Evolutionary conservation across 169 alveolate species (phyloP), one percentile per base, ranked within the genome.

Genomic region (Plasmodium malariae): DNA sequence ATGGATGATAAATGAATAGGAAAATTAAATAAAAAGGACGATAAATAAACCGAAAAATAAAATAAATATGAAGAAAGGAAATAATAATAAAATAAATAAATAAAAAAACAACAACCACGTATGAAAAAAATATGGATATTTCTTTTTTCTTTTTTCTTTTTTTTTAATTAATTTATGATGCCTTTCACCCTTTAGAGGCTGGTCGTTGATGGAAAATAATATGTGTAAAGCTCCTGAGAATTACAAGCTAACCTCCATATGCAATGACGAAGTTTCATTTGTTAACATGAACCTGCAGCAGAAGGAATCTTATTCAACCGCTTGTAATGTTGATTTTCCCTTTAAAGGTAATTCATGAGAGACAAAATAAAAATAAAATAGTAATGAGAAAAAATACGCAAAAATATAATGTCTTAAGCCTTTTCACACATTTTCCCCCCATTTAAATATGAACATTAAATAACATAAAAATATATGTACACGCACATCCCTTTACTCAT

Each of bases 261-360:
- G 89, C 51, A 78, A n/a, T 37, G 89, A 78, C 26, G 89, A 55
- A 28, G 65, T 78, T 63, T 43, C 48, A 34, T 78, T 78, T 36
- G 24, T 21, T 45, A 34, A 67, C 19, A 78, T 78, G 89, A 78
- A 24, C 28, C 28, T 69, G 26, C 60, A 78, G 26, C 78, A 78
- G 55, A 78, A 78, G 54, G 78, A 78, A 17, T 78, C 89, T 11
- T 48, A 62, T 36, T 78, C 89, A 21, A 43, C 1, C 37, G 74
- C 89, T 54, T 78, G 89, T 48, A 37, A 63, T 51, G 89, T 78
- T 5, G 89, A 78, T 63, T 78, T 78, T 37, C 89, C 89, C 36
- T 78, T 78, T 69, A 78, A 78, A 63, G 89, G 89, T 78, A 55
- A 78, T 32, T 36, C 28, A 37, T 5, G n/a, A n/a, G n/a, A n/a